These are phyloP conservation scores for Penicillium sp. DNA, from an alignment of 2,329 filamentous ascomycete species.

Conservation along the genomic window DNA sequence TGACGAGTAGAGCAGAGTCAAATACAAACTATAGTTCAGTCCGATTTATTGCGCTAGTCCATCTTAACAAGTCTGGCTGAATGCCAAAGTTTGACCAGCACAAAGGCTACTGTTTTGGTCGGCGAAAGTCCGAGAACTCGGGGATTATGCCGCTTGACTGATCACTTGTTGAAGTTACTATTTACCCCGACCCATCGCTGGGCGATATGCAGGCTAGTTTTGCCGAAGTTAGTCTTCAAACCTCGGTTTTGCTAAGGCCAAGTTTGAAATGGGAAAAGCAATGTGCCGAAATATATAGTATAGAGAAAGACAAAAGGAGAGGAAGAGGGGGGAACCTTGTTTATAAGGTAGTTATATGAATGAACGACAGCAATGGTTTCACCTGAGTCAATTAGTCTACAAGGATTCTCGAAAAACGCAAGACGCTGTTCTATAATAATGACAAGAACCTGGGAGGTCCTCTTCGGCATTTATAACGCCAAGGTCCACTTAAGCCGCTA, in stretches of 20 bases:
- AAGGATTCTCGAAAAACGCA: not conserved
- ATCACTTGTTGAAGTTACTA: not conserved
- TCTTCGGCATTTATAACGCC: not conserved
- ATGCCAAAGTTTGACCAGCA: not conserved
- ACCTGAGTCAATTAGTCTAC: not conserved
- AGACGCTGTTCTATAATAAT: not conserved
- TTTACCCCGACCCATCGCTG: not conserved
- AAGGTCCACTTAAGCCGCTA: not conserved
- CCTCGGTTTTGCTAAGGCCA: not conserved
- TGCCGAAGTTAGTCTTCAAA: not conserved
- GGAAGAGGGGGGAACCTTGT: not conserved
- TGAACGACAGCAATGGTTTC: not conserved
- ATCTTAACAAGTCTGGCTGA: not conserved
- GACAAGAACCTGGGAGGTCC: no score
- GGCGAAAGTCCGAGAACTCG: constrained; percentile 16
- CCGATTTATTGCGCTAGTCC: not conserved
- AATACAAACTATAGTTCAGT: not conserved
- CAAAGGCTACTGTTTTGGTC: not conserved
- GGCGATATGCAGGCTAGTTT: not conserved
- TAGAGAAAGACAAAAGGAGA: not conserved
- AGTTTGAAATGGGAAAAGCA: no score
- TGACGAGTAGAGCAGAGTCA: not conserved
- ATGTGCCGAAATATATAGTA: not conserved
- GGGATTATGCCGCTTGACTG: constrained; percentile 1
- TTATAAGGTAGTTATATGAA: not conserved